These are phyloP conservation scores for Vaccinium macrocarpon DNA, from an alignment of 148 eudicot species.

Conservation along the genomic window DNA sequence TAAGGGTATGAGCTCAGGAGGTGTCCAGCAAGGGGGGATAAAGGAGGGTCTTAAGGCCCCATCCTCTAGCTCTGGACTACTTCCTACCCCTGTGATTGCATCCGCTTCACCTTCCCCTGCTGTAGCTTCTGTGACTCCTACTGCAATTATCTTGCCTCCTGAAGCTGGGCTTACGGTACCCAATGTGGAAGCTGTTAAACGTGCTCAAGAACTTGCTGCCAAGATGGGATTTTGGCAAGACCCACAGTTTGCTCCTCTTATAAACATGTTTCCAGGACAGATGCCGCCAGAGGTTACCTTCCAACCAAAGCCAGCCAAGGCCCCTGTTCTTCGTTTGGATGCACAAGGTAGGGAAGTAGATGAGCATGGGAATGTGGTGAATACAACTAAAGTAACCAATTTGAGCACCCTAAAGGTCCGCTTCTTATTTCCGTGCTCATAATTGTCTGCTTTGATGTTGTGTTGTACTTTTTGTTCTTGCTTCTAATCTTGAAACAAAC, in stretches of 20 bases:
- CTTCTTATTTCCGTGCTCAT: background rate
- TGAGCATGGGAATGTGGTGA: conserved; percentile 90
- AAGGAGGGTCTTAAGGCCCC: conserved; percentile 40
- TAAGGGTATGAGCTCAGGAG: conserved; percentile 42
- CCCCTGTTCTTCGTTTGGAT: conserved; percentile 95
- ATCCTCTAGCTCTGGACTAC: conserved; percentile 29
- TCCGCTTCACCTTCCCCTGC: conserved; percentile 35
- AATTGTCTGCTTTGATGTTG: background rate
- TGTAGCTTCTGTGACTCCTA: conserved; percentile 33
- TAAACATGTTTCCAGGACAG: conserved; percentile 89
- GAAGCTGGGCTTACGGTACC: conserved; percentile 46
- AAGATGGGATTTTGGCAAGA: conserved; percentile 95
- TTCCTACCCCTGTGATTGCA: conserved; percentile 36
- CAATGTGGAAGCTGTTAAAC: conserved; percentile 76
- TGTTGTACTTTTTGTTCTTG: conserved; percentile 14
- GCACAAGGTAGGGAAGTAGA: conserved; percentile 89
- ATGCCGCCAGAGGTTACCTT: conserved; percentile 62
- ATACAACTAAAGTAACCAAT: conserved; percentile 64
- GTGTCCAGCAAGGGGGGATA: conserved; percentile 29
- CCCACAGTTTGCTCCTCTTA: conserved; percentile 84
- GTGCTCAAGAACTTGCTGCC: conserved; percentile 90
- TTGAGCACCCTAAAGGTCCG: conserved; percentile 90
- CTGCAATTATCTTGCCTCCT: conserved; percentile 47
- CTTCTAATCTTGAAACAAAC: conserved; percentile 5
- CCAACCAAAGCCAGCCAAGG: conserved; percentile 84